phyloP scores from a whole-genome alignment of 2,329 filamentous ascomycete species.

The Cytospora schulzeri region DNA sequence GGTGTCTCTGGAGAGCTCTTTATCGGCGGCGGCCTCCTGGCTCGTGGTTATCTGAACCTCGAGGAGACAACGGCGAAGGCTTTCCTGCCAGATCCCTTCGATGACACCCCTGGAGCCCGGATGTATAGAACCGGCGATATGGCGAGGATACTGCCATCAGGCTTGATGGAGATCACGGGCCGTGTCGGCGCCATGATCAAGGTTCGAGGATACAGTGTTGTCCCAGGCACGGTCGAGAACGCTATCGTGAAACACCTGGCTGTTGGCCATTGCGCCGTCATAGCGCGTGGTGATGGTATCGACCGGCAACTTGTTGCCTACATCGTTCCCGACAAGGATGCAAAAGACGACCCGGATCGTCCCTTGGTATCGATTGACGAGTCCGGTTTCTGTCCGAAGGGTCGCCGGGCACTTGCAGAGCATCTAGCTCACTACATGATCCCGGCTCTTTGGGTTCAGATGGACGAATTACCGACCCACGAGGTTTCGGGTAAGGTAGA shows the following conservation, averaged over 20 bases:
- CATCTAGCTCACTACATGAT: slow-evolving; percentile 84
- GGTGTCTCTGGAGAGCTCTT: slow-evolving; percentile 73
- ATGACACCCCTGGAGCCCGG: slow-evolving; percentile 58
- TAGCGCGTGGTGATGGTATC: slow-evolving; percentile 74
- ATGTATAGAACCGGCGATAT: slow-evolving; percentile 78
- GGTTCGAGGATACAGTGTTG: slow-evolving; percentile 75
- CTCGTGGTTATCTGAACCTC: slow-evolving; percentile 77
- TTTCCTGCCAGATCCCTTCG: slow-evolving; percentile 69
- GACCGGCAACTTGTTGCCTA: slow-evolving; percentile 78
- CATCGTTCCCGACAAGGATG: slow-evolving; percentile 67
- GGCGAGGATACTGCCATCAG: slow-evolving; percentile 66
- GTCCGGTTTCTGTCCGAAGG: slow-evolving; percentile 69
- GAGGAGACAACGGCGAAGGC: slow-evolving; percentile 75
- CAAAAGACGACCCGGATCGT: slow-evolving; percentile 18
- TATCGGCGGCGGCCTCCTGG: slow-evolving; percentile 72
- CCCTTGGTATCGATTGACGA: slow-evolving; percentile 66
- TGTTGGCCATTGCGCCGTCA: slow-evolving; percentile 70
- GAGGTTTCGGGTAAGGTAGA: slow-evolving; percentile 80
- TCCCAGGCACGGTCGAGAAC: slow-evolving; percentile 75
- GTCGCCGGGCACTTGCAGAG: slow-evolving; percentile 64
- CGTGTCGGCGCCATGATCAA: slow-evolving; percentile 81
- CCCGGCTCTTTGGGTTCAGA: slow-evolving; percentile 73
- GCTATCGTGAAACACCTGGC: slow-evolving; percentile 70
- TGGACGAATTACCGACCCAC: slow-evolving; percentile 72
- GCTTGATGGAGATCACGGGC: slow-evolving; percentile 73